These are phyloP conservation scores for Yarrowia sp. DNA, from an alignment of 805 yeast species.

Conservation along the genomic window DNA sequence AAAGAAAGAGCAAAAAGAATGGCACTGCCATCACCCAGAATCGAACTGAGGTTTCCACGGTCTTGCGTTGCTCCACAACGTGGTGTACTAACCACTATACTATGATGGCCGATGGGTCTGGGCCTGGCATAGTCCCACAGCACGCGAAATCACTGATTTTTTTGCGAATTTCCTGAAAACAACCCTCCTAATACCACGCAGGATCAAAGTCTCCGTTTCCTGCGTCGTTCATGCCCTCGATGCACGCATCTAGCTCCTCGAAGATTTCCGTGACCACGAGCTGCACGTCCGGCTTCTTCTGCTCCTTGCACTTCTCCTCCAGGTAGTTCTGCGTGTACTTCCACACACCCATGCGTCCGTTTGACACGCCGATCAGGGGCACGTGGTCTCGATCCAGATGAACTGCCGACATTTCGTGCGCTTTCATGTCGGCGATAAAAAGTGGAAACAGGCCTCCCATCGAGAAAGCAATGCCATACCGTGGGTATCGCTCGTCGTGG, in stretches of 20 bases:
- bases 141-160: too few relatives aligned
- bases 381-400: neutral
- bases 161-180: too few relatives aligned
- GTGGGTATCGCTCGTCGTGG: neutral
- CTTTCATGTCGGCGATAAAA: neutral
- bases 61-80: neutral
- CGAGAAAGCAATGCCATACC: neutral
- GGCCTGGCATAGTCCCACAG: too few relatives aligned
- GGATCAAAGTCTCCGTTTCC: neutral
- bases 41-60: slow-evolving; percentile 1
- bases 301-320: neutral
- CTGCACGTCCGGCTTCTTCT: neutral
- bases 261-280: neutral
- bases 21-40: neutral
- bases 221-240: neutral
- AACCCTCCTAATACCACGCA: neutral
- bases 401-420: neutral
- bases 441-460: neutral
- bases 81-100: slow-evolving; percentile 3
- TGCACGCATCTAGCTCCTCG: neutral
- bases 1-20: neutral
- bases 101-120: slow-evolving; percentile 1
- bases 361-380: neutral
- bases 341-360: neutral
- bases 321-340: neutral